Percentiles rank a stretch among this genome's conserved stretches.
Evolutionary conservation across 139 green algal genomes (phyloP).

Genomic region (Choricystis sp.): DNA sequence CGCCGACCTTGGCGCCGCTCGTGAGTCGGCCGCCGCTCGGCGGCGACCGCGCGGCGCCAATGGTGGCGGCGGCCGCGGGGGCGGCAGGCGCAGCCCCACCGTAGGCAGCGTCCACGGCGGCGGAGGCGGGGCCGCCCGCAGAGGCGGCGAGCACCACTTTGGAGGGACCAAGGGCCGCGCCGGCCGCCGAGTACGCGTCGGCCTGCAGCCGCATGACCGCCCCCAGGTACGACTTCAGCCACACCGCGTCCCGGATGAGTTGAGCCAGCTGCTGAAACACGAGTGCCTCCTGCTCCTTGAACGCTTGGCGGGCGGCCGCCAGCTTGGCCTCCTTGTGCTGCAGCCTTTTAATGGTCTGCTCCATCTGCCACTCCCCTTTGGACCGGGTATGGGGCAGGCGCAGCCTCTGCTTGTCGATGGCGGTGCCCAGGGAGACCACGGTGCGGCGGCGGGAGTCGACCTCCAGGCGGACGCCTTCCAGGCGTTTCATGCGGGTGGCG

Average conservation of each 20-base stretch:
- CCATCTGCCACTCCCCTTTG: constrained; percentile 50
- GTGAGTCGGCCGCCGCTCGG: neutral
- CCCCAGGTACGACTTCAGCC: constrained; percentile 62
- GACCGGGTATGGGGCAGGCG: constrained; percentile 25
- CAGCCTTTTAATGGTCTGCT: constrained; percentile 40
- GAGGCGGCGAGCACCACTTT: constrained; percentile 16
- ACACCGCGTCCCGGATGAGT: constrained; percentile 63
- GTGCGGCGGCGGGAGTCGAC: constrained; percentile 66
- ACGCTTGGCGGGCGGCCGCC: constrained; percentile 42
- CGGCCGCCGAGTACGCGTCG: constrained; percentile 32
- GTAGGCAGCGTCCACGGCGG: neutral
- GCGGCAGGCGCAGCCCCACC: neutral
- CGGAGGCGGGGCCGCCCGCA: neutral
- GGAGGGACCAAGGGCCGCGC: constrained; percentile 24
- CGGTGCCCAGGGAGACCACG: constrained; percentile 36
- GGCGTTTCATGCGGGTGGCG: constrained; percentile 51
- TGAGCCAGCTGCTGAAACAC: constrained; percentile 69
- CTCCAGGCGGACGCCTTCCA: constrained; percentile 64
- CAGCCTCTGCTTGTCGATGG: constrained; percentile 30
- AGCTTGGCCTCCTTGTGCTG: constrained; percentile 71
- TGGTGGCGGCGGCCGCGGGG: neutral
- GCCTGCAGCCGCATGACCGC: constrained; percentile 36
- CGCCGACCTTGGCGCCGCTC: neutral
- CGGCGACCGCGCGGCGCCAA: neutral
- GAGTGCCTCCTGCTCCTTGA: constrained; percentile 58